Evolutionary conservation across 345 rosid genomes (phyloP).

Genomic region (Eucalyptus erythrocorys): DNA sequence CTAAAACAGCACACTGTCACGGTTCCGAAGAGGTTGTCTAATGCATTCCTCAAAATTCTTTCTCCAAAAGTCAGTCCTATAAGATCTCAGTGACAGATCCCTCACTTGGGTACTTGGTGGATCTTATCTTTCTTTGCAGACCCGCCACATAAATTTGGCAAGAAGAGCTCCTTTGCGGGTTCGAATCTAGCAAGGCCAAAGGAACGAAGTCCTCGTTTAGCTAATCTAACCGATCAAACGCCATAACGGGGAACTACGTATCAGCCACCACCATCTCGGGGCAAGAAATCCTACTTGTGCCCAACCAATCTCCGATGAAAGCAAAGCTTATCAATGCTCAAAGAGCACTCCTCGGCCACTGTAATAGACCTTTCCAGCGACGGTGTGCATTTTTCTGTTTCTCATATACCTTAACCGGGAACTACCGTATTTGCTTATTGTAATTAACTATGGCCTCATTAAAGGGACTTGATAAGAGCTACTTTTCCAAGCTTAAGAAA

Average conservation of each 20-base stretch:
- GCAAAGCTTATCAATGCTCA: not conserved
- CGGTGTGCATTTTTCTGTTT: not conserved
- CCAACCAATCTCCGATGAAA: not conserved
- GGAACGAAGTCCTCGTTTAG: not conserved
- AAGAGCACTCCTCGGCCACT: fast-evolving
- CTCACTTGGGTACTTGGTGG: not conserved
- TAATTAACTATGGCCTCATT: not conserved
- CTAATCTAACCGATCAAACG: not conserved
- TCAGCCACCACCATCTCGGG: not conserved
- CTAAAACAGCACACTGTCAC: not conserved
- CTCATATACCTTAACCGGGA: not conserved
- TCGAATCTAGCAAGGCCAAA: not conserved
- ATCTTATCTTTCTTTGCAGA: not conserved
- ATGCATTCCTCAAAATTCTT: not conserved
- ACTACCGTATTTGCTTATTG: not conserved
- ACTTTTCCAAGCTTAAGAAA: not conserved
- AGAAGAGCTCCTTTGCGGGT: not conserved
- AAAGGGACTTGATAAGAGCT: not conserved
- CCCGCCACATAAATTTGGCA: not conserved
- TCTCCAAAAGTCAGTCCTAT: not conserved
- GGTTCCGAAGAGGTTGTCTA: not conserved
- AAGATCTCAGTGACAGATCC: not conserved
- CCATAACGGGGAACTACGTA: not conserved
- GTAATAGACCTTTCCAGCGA: not conserved
- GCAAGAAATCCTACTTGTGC: not conserved